Percentiles rank a stretch among this genome's conserved stretches.
Conservation (phyloP, 2,329 filamentous ascomycete genomes). For the Colletotrichum sp. region DNA sequence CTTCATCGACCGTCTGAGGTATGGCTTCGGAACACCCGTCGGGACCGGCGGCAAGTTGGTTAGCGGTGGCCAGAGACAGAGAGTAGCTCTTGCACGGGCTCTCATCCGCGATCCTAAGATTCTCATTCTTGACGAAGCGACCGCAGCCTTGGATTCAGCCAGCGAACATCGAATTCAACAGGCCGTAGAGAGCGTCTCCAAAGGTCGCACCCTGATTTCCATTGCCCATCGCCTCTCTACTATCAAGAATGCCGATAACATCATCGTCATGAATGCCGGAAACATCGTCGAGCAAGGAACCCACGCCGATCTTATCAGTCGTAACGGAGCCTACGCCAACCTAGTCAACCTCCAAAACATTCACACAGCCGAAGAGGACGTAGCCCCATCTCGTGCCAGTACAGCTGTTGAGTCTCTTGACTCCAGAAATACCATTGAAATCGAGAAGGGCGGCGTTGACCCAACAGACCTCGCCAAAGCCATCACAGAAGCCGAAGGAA, state of each 20-base stretch:
- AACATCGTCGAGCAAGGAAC: conserved; percentile 65
- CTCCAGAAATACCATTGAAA: conserved; percentile 47
- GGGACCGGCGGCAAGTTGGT: conserved; percentile 60
- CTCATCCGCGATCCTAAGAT: conserved; percentile 66
- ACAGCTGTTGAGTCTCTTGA: conserved; percentile 37
- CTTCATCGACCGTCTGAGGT: conserved; percentile 60
- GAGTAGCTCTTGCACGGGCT: conserved; percentile 66
- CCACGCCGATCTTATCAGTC: conserved; percentile 61
- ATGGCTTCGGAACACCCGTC: conserved; percentile 58
- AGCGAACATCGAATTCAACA: conserved; percentile 54
- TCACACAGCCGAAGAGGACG: conserved; percentile 33
- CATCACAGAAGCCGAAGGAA: conserved; percentile 29
- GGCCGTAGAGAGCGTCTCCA: conserved; percentile 48
- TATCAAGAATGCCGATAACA: conserved; percentile 67
- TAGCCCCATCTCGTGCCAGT: conserved; percentile 33
- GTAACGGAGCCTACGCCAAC: conserved; percentile 55
- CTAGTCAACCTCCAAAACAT: conserved; percentile 53
- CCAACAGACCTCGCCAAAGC: neutral
- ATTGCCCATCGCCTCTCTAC: conserved; percentile 69
- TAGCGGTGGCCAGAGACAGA: conserved; percentile 66
- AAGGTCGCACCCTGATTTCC: conserved; percentile 65
- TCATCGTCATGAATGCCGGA: conserved; percentile 68
- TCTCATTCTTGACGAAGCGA: conserved; percentile 72
- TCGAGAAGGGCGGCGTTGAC: conserved; percentile 29
- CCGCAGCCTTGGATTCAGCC: conserved; percentile 53